Evolutionary conservation across 2,329 filamentous ascomycete species (phyloP).

Genomic region (Pseudogymnoascus sp.): DNA sequence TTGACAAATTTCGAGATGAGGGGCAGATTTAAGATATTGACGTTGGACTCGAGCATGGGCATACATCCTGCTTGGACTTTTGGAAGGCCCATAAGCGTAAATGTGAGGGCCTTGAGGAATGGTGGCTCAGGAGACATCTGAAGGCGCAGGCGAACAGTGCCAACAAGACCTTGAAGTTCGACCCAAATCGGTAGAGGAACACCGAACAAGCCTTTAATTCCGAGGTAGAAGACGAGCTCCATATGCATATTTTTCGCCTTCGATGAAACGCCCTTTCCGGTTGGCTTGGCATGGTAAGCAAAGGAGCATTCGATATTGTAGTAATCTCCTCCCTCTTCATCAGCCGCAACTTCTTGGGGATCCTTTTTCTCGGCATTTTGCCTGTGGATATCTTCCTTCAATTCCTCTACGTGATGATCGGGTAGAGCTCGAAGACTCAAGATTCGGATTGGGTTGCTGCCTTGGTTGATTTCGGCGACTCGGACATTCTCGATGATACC

Average conservation of each 20-base stretch:
- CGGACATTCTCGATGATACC: slow-evolving; percentile 88
- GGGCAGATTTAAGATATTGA: slow-evolving; percentile 86
- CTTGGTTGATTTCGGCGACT: slow-evolving; percentile 90
- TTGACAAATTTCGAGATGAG: slow-evolving; percentile 96
- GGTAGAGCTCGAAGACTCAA: slow-evolving; percentile 80
- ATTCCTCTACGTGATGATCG: slow-evolving; percentile 68
- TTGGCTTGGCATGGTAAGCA: slow-evolving; percentile 81
- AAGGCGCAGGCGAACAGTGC: slow-evolving; percentile 72
- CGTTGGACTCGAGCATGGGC: slow-evolving; percentile 82
- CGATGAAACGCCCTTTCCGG: slow-evolving; percentile 58
- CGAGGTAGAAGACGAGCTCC: slow-evolving; percentile 90
- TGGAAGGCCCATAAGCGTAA: slow-evolving; percentile 89
- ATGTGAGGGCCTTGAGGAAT: slow-evolving; percentile 83
- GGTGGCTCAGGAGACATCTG: slow-evolving; percentile 85
- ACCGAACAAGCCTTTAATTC: slow-evolving; percentile 79
- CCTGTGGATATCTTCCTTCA: slow-evolving; percentile 72
- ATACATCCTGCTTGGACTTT: slow-evolving; percentile 84
- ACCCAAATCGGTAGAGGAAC: slow-evolving; percentile 41
- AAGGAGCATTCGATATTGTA: slow-evolving; percentile 90
- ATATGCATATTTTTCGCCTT: slow-evolving; percentile 96
- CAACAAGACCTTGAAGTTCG: slow-evolving; percentile 83
- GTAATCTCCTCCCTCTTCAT: slow-evolving; percentile 83
- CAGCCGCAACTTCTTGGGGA: slow-evolving; percentile 75
- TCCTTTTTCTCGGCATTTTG: slow-evolving; percentile 76
- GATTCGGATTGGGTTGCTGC: slow-evolving; percentile 80